Conservation (phyloP, 441 rosid genomes). For the Populus tomentosa region DNA sequence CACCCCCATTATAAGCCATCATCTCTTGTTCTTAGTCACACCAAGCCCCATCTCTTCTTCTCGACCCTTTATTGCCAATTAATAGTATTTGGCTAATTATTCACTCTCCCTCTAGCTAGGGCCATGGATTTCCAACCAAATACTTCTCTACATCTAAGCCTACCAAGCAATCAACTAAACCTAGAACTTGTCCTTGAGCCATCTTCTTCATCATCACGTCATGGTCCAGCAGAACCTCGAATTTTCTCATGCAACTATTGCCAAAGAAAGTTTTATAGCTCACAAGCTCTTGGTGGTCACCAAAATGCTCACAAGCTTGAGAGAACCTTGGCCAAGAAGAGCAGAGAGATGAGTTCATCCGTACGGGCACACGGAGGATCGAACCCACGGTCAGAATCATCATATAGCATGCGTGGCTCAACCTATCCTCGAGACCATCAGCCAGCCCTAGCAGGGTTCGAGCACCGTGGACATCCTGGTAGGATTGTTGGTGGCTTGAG, state of each 20-base stretch:
- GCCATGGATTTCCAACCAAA: conserved; percentile 69
- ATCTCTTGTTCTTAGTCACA: background rate
- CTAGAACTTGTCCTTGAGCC: conserved; percentile 72
- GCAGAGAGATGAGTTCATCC: conserved; percentile 51
- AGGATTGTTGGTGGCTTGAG: conserved; percentile 20
- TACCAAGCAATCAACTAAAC: conserved; percentile 46
- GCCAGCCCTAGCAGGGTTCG: conserved; percentile 13
- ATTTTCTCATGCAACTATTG: conserved; percentile 86
- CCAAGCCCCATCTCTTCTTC: background rate
- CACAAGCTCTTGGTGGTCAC: conserved; percentile 97
- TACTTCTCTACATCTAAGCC: conserved; percentile 58
- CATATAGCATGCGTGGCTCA: background rate
- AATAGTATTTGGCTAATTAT: background rate
- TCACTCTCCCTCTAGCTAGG: background rate
- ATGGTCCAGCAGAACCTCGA: conserved; percentile 44
- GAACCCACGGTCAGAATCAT: conserved; percentile 14
- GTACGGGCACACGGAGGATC: conserved; percentile 26
- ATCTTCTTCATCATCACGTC: conserved; percentile 53
- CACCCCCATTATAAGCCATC: conserved; percentile 5
- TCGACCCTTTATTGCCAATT: background rate
- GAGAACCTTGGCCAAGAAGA: conserved; percentile 84
- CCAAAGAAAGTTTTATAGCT: conserved; percentile 85
- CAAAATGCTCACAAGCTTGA: conserved; percentile 97
- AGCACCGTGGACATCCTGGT: conserved; percentile 19
- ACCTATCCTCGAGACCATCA: conserved; percentile 14